A percentile compares a stretch with the other conserved stretches of the same genome.
phyloP scores from a whole-genome alignment of 2,329 filamentous ascomycete genomes.

The Pseudomassariella vexata region DNA sequence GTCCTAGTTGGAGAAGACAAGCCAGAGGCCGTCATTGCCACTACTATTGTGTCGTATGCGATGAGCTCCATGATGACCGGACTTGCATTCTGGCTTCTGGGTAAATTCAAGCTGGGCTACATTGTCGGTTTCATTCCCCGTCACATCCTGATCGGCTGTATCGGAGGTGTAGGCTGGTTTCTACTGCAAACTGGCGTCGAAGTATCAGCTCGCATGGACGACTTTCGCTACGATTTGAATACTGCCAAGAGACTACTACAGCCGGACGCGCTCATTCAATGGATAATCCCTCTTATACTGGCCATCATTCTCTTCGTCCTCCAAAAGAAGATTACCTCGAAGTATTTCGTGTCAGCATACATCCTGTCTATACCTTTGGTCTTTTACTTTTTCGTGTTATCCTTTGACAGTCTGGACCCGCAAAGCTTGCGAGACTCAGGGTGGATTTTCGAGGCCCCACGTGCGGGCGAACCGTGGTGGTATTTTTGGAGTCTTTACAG shows the following conservation, averaged over 20 bases:
- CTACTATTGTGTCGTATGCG: conserved; percentile 87
- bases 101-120: conserved; percentile 79
- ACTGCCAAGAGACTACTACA: conserved; percentile 72
- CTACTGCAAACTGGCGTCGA: conserved; percentile 87
- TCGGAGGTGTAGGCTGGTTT: conserved; percentile 95
- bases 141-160: conserved; percentile 94
- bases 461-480: conserved; percentile 86
- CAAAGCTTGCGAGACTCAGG: conserved; percentile 63
- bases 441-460: conserved; percentile 89
- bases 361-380: conserved; percentile 72
- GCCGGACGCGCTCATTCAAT: conserved; percentile 70
- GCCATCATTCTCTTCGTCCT: conserved; percentile 71
- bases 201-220: conserved; percentile 83
- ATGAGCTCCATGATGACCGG: conserved; percentile 89
- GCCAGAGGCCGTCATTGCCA: conserved; percentile 82
- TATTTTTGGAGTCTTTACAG: conserved; percentile 95
- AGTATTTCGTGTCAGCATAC: conserved; percentile 80
- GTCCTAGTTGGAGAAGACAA: conserved; percentile 71
- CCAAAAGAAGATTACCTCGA: conserved; percentile 71
- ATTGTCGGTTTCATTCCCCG: conserved; percentile 95
- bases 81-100: conserved; percentile 85
- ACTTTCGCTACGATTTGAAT: conserved; percentile 72
- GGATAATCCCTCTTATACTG: conserved; percentile 73
- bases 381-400: conserved; percentile 73
- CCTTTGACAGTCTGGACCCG: conserved; percentile 62